Conservation (phyloP, 192 early-diverging fungal genomes). For the Coemansia sp. region DNA sequence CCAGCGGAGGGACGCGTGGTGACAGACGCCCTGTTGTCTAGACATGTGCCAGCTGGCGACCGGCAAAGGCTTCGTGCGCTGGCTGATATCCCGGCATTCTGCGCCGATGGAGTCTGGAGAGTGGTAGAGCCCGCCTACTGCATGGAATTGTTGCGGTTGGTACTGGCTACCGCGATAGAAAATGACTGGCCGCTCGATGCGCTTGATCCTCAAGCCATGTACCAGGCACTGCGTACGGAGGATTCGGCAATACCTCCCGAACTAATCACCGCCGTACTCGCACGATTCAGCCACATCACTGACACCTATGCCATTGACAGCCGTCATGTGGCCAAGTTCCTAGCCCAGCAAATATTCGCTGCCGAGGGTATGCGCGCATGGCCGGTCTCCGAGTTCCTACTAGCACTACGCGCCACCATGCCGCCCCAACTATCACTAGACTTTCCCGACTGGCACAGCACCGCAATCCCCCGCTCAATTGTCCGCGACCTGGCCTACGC, state of each 20-base stretch:
- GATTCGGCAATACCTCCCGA: constrained; percentile 14
- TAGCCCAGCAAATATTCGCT: constrained; percentile 48
- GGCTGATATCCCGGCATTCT: constrained; percentile 43
- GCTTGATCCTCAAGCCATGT: constrained; percentile 14
- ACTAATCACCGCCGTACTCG: constrained; percentile 34
- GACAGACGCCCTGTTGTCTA: constrained; percentile 14
- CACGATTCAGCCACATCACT: constrained; percentile 11
- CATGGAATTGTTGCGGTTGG: constrained; percentile 40
- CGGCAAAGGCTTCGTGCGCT: constrained; percentile 21
- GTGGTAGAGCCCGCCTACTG: constrained; percentile 20
- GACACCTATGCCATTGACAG: constrained; percentile 26
- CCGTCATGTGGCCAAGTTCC: constrained; percentile 26
- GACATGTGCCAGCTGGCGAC: constrained; percentile 34
- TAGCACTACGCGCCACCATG: constrained; percentile 35
- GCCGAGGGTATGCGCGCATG: constrained; percentile 32
- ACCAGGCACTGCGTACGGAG: constrained; percentile 17
- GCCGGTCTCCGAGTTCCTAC: constrained; percentile 38
- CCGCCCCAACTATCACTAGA: constrained; percentile 36
- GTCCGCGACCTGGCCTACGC: constrained; percentile 47
- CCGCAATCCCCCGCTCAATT: constrained; percentile 26
- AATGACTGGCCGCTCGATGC: constrained; percentile 34
- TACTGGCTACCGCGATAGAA: constrained; percentile 43
- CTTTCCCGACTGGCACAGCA: constrained; percentile 24
- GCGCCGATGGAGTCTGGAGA: constrained; percentile 3
- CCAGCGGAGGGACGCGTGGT: constrained; percentile 9